Base-by-base conservation (phyloP, 805 yeast genomes). In the Gaillardinia entomophila region DNA sequence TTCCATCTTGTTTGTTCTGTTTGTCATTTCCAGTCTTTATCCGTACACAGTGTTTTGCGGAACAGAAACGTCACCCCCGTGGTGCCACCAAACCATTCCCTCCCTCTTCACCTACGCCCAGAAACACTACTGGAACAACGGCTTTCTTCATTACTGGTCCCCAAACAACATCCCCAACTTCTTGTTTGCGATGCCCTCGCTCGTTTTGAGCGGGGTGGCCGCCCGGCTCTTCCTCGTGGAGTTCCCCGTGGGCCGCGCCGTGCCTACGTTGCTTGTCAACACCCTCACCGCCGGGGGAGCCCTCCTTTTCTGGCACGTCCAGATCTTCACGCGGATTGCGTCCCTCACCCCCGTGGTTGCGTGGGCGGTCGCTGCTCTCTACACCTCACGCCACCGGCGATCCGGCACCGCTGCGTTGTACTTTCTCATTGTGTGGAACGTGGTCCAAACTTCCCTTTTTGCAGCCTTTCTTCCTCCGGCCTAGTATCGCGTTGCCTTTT, bases 391-490 rank as follows among this genome's bases (percentile, higher is more conserved):
- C 34, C 32, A n/a, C 31, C 31, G 16, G 18, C 27, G 30, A 23
- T 44, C 43, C 19, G 47, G 38, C 38, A 48, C 16, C 26, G 42
- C 12, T 12, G 36, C 33, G 12, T 50, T 74, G 1, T 44, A 57
- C 6, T 82, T 75, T 62, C 60, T 76, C 45, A 42, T 77, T 4
- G 43, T 71, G 1, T 89, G 95, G 95, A 65, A 62, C 15, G 51
- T 79, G 4, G 45, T 78, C 3, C 96, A 89, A 55, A 72, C 89
- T 0, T 71, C 75, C 2, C 59, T 89, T 31, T 89, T 76, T 60
- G 85, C 82, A 6, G 79, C 79, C n/a, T 89, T 85, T 50, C 63
- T 89, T 27, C 97, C 97, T 2, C 97, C 97, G 4, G 97, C 97
- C n/a, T 87, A 53, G 53, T 7, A 6, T 6, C 6, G 6, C 22